Base-by-base conservation (phyloP, 2,329 filamentous ascomycete species). In the Bimuria novae-zelandiae region DNA sequence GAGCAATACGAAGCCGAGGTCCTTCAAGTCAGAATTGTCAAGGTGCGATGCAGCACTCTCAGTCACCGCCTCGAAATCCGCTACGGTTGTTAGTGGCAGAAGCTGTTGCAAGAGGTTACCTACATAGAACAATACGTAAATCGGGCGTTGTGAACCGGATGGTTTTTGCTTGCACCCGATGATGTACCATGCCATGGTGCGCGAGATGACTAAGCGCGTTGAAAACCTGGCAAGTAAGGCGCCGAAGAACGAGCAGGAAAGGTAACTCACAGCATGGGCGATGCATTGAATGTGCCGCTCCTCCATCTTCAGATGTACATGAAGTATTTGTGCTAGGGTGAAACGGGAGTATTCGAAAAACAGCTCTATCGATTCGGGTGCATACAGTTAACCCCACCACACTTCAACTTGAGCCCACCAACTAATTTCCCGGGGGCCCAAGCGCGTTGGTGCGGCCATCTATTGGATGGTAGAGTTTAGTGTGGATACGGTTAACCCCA, bases 1-100 rank as follows among this genome's bases (percentile, higher is more conserved):
- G 14, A 60, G 36, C 12, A 60, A 22, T n/a, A 58, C 51, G 19
- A 57, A 51, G 22, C 55, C 57, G 12, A 60, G 52, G 17, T 51
- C 41, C 11, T 19, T 37, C 3, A 60, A 25, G 45, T 55, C 52
- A 10, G 22, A 39, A 39, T 55, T 52, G 19, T 49, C 23, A 16
- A 10, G 36, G 21, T 46, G 40, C 27, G 16, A 27, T 35, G n/a
- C n/a, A 5, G 4, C 30, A 36, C 19, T 27, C 21, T 35, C 7
- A 10, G 16, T 47, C 17, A 33, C 36, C 5, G 41, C 19, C n/a
- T 53, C 32, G 35, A 57, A 57, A 41, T 57, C 47, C 25, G 49
- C 57, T 59, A 23, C 17, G 7, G 7, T 2, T 30, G 10, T 49
- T 21, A 49, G 46, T 30, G 8, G 3, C 32, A 2, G 8, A 21